These are phyloP conservation scores for Cucurbita argyrosperma DNA, from an alignment of 306 rosid genomes.

Conservation along the genomic window DNA sequence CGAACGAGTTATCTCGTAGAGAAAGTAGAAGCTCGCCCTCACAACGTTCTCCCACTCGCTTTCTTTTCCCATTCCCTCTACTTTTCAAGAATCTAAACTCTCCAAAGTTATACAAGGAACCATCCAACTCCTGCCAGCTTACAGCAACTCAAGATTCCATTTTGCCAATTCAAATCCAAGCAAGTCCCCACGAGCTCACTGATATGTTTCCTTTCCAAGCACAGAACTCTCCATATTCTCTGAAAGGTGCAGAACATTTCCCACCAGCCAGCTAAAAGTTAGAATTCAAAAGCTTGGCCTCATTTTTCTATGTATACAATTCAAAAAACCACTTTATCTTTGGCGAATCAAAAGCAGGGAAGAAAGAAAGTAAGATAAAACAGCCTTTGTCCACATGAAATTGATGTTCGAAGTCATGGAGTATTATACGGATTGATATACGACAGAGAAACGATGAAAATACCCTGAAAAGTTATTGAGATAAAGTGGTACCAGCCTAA, in stretches of 20 bases:
- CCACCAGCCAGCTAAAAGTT: neutral
- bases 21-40: too few relatives aligned
- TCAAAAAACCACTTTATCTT: neutral
- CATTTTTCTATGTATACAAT: neutral
- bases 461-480: too few relatives aligned
- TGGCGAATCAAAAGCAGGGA: neutral
- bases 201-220: neutral
- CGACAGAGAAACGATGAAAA: too few relatives aligned
- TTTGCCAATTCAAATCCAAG: neutral
- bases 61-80: neutral
- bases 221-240: neutral
- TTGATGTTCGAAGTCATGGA: too few relatives aligned
- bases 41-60: neutral
- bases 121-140: neutral
- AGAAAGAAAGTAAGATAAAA: neutral
- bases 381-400: neutral
- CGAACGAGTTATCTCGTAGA: too few relatives aligned
- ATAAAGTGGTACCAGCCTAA: too few relatives aligned
- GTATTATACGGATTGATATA: too few relatives aligned
- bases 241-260: neutral
- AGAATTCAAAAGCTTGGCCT: neutral
- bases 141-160: neutral
- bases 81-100: neutral
- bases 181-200: neutral
- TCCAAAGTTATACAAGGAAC: neutral